Base-by-base conservation (phyloP, 805 yeast species). In the Candida awuae region DNA sequence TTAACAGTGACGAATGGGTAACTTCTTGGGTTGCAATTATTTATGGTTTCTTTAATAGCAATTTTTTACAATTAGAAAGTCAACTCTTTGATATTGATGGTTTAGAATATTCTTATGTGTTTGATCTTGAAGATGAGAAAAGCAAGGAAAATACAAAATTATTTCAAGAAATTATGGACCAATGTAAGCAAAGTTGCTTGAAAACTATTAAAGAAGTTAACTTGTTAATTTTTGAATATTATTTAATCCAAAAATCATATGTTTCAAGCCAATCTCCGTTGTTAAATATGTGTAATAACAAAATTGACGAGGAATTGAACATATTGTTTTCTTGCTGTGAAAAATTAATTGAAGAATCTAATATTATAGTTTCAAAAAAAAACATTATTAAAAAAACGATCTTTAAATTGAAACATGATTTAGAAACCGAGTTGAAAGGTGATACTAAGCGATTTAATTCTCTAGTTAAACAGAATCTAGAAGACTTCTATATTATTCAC, bases 11-110 rank as follows among this genome's bases (percentile, higher is more conserved):
- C 16, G 43, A 45, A 22, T 51, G 52, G 54, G 29, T 54, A 3
- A 52, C 43, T 22, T 45, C 46, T n/a, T 58, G 61, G 60, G 46
- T 55, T 26, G 54, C 61, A 0, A 51, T 50, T 3, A 39, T 56
- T 1, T 58, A 52, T 39, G 54, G 60, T 1, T 34, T 58, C 6
- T 51, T 54, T 34, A 51, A 48, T 27, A 45, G 59, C 9, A 53
- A 48, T 8, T 42, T 54, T n/a, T 32, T 45, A 9, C 51, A 49
- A 28, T 34, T 56, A 13, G 55, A 54, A 25, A 32, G 46, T 20
- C 59, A 55, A 26, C 29, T 55, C 12, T 44, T 52, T 15, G 61
- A 59, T 1, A 32, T 50, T 29, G 52, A 51, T 17, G 42, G 47
- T 17, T 35, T 56, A 13, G 46, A 44, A 16, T 48, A 53, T n/a